These are phyloP conservation scores for Aspergillus sp. DNA, from an alignment of 2,329 filamentous ascomycete species.

Conservation along the genomic window DNA sequence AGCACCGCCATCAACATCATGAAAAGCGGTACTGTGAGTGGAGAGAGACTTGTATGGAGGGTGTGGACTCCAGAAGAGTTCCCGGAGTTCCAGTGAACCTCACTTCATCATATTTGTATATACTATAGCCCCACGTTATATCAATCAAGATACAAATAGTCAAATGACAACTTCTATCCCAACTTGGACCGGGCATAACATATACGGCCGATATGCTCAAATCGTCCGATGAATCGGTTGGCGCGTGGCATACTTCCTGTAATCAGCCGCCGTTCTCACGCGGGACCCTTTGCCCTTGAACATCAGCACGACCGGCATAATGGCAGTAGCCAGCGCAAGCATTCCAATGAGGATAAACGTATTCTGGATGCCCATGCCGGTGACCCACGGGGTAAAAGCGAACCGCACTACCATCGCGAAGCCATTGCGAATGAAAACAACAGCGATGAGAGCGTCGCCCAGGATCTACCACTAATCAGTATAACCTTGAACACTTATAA, in stretches of 20 bases:
- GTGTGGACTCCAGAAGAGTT: too few species aligned
- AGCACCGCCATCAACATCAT: too few species aligned
- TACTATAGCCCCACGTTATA: too few species aligned
- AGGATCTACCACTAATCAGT: conserved; percentile 36
- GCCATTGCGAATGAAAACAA: conserved; percentile 46
- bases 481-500: neutral
- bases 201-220: neutral
- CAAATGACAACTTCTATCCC: too few species aligned
- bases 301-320: conserved; percentile 20
- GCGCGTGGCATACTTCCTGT: conserved; percentile 6
- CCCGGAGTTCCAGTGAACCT: too few species aligned
- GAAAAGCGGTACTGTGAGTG: too few species aligned
- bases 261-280: conserved; percentile 13
- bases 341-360: conserved; percentile 18
- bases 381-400: conserved; percentile 45
- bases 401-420: conserved; percentile 47
- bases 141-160: too few species aligned
- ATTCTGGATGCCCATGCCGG: conserved; percentile 22
- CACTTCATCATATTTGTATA: too few species aligned
- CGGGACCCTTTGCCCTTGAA: conserved; percentile 24
- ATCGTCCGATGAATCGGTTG: neutral
- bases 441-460: conserved; percentile 45
- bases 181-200: too few species aligned
- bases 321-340: conserved; percentile 12
- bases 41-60: too few species aligned